Percentiles rank a stretch among this genome's conserved stretches.
Conservation (phyloP, 371 early-diverging fungal species). For the Pancytospora philotis region DNA sequence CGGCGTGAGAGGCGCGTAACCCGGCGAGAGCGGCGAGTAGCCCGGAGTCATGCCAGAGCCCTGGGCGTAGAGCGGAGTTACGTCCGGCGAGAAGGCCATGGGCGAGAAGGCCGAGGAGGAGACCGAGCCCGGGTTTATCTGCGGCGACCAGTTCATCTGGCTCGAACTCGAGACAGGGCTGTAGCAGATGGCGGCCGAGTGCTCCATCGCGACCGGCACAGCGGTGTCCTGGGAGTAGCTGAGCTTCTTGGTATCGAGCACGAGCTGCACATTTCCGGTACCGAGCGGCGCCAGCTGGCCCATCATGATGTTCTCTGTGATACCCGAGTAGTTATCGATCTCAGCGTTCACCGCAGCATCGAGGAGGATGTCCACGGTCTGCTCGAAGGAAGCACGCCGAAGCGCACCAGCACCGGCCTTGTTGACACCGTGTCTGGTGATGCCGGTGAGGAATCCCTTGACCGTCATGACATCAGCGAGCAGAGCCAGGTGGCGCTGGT, state of each 20-base stretch:
- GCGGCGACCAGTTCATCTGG: slow-evolving; percentile 45
- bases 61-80: slow-evolving; percentile 67
- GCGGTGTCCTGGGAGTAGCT: slow-evolving; percentile 36
- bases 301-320: slow-evolving; percentile 85
- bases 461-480: slow-evolving; percentile 94
- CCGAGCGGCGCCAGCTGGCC: slow-evolving; percentile 94
- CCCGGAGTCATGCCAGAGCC: slow-evolving; percentile 64
- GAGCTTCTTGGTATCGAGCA: slow-evolving; percentile 57
- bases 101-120: slow-evolving; percentile 48
- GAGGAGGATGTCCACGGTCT: slow-evolving; percentile 94
- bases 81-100: slow-evolving; percentile 24
- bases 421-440: slow-evolving; percentile 96
- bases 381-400: slow-evolving; percentile 94
- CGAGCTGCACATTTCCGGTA: slow-evolving; percentile 80
- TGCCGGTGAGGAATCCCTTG: slow-evolving; percentile 81
- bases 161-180: slow-evolving; percentile 2
- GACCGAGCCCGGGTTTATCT: slow-evolving; percentile 64
- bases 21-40: slow-evolving; percentile 57
- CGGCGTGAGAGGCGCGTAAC: slow-evolving; percentile 59
- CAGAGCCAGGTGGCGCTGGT: slow-evolving; percentile 86
- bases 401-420: slow-evolving; percentile 81
- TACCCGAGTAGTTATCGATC: slow-evolving; percentile 78
- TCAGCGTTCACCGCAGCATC: slow-evolving; percentile 88
- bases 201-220: slow-evolving; percentile 45
- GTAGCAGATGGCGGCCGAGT: slow-evolving; percentile 15